Base-by-base conservation (phyloP, 2,329 filamentous ascomycete genomes). In the Botrytis cinerea region DNA sequence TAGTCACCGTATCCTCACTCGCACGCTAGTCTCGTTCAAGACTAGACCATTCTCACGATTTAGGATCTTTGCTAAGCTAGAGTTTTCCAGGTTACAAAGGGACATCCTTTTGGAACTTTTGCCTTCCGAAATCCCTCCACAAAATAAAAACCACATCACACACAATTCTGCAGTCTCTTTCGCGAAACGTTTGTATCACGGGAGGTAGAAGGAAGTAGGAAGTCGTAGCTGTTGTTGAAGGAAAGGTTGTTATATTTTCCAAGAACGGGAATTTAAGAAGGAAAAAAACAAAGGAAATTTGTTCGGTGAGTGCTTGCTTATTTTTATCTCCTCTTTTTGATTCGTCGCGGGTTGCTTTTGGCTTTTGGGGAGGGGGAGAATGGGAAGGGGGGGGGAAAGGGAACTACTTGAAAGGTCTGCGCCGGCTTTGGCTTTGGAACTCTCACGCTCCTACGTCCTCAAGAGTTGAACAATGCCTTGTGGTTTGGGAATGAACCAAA, bases 151-250 rank as follows among this genome's bases (percentile, higher is more conserved):
- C 51, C 60, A 69, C 70, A 69, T 69, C 71, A 67, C 71, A 70
- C 67, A 74, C 74, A 74, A 75, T 79, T 79, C 77, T 76, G 75
- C 73, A 72, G 73, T 73, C 71, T 71, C 57, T 45, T 54, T 72
- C 74, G 74, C 75, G 75, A 74, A 75, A 78, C 77, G 77, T 68
- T 78, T 76, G 77, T 78, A 77, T 59, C 77, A 77, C 73, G 78
- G 78, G 77, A 78, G 77, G 79, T 77, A 76, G 79, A 77, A 79
- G 78, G 77, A 78, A 78, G 78, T 77, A 75, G 78, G 75, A 75
- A 77, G 77, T 75, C 74, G 77, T 76, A 76, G 77, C 73, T 74
- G 77, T 76, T 75, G 75, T 75, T 74, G 73, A 69, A 72, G 71
- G 71, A 75, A 76, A 76, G 77, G 76, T 79, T 76, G 77, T 77